Percentiles rank a stretch among this genome's conserved stretches.
These are phyloP conservation scores for Ophiorrhiza pumila DNA, from an alignment of 257 asterid genomes.

Conservation along the genomic window DNA sequence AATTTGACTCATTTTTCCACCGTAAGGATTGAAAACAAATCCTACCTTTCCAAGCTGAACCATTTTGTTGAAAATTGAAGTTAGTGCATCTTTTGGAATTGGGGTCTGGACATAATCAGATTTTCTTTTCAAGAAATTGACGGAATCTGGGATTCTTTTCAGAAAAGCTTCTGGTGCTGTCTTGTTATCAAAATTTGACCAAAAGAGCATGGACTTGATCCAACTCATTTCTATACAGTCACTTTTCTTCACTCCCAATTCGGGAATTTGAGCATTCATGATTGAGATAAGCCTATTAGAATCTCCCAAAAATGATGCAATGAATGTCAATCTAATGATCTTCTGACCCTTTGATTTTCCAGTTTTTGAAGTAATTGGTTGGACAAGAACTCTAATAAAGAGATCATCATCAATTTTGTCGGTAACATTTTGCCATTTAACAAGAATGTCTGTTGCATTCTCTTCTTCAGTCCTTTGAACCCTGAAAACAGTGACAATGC, in stretches of 20 bases:
- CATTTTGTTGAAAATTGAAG: conserved; percentile 26
- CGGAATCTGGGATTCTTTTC: background rate
- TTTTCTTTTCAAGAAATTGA: conserved; percentile 25
- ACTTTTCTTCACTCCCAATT: conserved; percentile 17
- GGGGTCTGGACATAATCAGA: conserved; percentile 28
- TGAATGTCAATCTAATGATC: conserved; percentile 14
- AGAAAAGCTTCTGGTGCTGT: conserved; percentile 3
- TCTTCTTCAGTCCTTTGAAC: background rate
- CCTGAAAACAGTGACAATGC: background rate
- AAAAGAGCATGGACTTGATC: conserved; percentile 19
- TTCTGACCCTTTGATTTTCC: background rate
- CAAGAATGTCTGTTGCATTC: background rate
- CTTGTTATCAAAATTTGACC: conserved; percentile 20
- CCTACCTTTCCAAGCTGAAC: conserved; percentile 22
- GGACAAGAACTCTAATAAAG: conserved; percentile 17
- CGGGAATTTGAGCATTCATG: conserved; percentile 7
- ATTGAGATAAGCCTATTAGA: conserved; percentile 7
- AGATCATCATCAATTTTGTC: conserved; percentile 20
- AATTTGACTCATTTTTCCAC: conserved; percentile 35
- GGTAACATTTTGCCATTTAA: conserved; percentile 13
- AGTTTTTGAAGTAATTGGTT: background rate
- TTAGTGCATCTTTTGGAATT: conserved; percentile 23
- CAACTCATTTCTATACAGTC: conserved; percentile 26
- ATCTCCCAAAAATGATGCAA: conserved; percentile 19
- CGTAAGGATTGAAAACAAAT: conserved; percentile 29